Conservation (phyloP, 495 filamentous ascomycete genomes). For the Aeminium ludgeri region DNA sequence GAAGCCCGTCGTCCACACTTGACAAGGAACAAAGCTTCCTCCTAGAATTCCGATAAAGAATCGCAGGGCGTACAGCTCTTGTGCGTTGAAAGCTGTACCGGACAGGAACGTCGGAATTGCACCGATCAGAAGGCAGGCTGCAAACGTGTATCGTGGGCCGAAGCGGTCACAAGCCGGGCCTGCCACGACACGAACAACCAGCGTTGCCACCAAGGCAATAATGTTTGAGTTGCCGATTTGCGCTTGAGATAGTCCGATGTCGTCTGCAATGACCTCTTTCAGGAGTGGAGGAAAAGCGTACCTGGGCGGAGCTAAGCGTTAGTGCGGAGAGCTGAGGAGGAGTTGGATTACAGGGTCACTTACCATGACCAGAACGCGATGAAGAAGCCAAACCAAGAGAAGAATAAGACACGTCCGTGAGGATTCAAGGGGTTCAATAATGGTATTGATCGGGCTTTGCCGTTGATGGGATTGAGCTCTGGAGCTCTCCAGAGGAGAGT, state of each 20-base stretch:
- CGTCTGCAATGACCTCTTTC: conserved; percentile 30
- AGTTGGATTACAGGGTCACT: conserved; percentile 6
- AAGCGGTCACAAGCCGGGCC: conserved; percentile 75
- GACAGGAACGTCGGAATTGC: conserved; percentile 71
- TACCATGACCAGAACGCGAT: conserved; percentile 91
- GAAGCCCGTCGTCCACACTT: conserved; percentile 84
- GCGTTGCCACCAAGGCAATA: conserved; percentile 65
- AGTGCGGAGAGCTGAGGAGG: no score
- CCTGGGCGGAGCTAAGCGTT: conserved; percentile 1
- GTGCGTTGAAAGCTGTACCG: conserved; percentile 51
- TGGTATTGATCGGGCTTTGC: conserved; percentile 56
- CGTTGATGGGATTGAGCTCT: conserved; percentile 28
- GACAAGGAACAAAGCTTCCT: conserved; percentile 81
- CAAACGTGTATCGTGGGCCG: conserved; percentile 70
- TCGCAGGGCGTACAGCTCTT: conserved; percentile 58
- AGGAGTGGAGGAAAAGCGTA: conserved; percentile 28
- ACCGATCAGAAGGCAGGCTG: conserved; percentile 54
- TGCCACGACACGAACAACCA: conserved; percentile 65
- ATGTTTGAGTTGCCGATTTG: conserved; percentile 87
- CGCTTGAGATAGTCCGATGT: conserved; percentile 51
- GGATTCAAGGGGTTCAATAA: conserved; percentile 61
- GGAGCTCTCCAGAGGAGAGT: conserved; percentile 19
- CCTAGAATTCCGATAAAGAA: conserved; percentile 93
- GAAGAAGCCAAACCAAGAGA: conserved; percentile 92
- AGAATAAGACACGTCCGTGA: conserved; percentile 85